These are phyloP conservation scores for Globisporangium middletonii DNA, from an alignment of 352 stramenopile species.

Conservation along the genomic window DNA sequence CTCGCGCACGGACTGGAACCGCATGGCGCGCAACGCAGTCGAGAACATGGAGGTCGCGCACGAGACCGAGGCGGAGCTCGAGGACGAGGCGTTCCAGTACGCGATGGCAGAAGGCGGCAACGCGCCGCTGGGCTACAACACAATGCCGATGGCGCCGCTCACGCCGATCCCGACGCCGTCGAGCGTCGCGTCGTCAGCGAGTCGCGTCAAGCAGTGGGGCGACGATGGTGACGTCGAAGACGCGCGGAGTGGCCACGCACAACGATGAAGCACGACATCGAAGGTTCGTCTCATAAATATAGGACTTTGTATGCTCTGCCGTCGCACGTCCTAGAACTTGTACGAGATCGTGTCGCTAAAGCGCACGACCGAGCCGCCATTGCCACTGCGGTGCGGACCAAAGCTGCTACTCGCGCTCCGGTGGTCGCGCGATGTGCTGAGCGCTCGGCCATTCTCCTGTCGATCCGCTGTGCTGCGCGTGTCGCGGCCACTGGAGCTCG, in stretches of 20 bases:
- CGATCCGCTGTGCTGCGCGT: not conserved
- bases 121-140: constrained; percentile 37
- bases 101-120: constrained; percentile 42
- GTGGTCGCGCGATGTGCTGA: not conserved
- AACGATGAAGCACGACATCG: no score
- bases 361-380: not conserved
- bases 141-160: constrained; percentile 10
- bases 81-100: constrained; percentile 18
- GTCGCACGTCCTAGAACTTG: not conserved
- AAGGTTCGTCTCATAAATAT: no score
- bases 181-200: not conserved
- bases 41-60: constrained; percentile 33
- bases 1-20: constrained; percentile 34
- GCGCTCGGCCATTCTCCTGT: not conserved
- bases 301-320: no score
- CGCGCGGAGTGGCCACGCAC: no score
- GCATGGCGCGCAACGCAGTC: constrained; percentile 31
- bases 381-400: no score
- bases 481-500: constrained; percentile 1
- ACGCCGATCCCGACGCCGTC: not conserved
- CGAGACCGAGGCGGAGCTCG: constrained; percentile 20
- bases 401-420: not conserved
- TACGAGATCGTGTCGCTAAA: constrained; percentile 3
- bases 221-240: no score
- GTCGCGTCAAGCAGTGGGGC: not conserved